Conservation (phyloP, 306 rosid genomes). For the Trifolium pratense region DNA sequence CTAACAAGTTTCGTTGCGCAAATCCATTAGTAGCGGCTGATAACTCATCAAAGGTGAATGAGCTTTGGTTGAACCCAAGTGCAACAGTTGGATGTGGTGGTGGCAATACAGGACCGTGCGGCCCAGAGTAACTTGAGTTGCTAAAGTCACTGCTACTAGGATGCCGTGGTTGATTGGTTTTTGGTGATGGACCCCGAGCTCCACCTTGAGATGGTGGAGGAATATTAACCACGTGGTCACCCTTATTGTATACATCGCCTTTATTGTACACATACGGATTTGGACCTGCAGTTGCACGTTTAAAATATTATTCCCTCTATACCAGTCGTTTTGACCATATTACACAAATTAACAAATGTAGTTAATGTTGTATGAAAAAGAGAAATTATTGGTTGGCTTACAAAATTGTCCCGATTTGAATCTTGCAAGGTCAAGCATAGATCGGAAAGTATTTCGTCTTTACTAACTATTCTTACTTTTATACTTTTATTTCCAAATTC, state of each 20-base stretch:
- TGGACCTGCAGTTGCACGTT: constrained; percentile 4
- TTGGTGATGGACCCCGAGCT: constrained; percentile 40
- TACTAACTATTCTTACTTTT: not conserved
- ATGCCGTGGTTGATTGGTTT: not conserved
- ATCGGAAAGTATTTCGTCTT: no score
- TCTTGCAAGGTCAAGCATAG: no score
- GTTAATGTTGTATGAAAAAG: no score
- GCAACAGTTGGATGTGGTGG: constrained; percentile 80
- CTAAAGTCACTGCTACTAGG: constrained; percentile 49
- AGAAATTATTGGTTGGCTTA: no score
- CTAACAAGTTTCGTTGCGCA: constrained; percentile 54
- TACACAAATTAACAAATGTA: no score
- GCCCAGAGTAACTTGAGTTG: constrained; percentile 61
- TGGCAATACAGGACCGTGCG: constrained; percentile 58
- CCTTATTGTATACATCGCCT: not conserved
- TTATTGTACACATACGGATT: constrained; percentile 29
- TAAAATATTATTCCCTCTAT: no score
- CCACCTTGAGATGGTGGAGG: constrained; percentile 35
- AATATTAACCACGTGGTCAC: constrained; percentile 46
- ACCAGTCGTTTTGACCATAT: no score
- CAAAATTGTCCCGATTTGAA: no score
- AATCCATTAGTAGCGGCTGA: constrained; percentile 68
- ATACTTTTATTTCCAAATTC: not conserved
- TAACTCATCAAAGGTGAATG: constrained; percentile 71
- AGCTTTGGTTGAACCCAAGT: constrained; percentile 72